Conservation (phyloP, 179 eudicot genomes). For the Sideroxylon spinosum region DNA sequence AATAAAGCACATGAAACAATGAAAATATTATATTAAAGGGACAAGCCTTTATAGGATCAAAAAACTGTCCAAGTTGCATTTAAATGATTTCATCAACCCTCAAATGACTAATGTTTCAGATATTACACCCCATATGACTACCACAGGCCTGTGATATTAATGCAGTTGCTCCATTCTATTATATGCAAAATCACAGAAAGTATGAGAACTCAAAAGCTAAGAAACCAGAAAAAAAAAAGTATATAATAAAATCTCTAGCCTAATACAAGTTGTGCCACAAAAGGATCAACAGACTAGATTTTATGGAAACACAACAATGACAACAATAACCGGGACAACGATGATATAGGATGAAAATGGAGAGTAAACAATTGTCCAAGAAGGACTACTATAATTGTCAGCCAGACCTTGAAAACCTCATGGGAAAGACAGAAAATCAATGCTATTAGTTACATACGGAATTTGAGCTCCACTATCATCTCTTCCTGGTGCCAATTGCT, state of each 20-base stretch:
- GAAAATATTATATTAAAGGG: not conserved
- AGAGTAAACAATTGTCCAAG: not conserved
- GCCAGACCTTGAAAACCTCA: not conserved
- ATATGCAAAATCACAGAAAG: not conserved
- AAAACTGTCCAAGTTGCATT: not conserved
- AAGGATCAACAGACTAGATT: not conserved
- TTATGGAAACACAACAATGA: not conserved
- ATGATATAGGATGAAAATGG: not conserved
- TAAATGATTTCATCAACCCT: not conserved
- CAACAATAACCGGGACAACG: not conserved
- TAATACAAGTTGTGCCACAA: not conserved
- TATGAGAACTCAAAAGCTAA: not conserved
- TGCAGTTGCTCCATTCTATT: not conserved
- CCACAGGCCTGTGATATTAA: not conserved
- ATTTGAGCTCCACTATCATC: conserved; percentile 54
- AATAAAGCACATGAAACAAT: not conserved
- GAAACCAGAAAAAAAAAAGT: not conserved
- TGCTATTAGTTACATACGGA: conserved; percentile 52
- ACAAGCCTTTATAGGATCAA: not conserved
- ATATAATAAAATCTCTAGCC: not conserved
- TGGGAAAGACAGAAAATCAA: not conserved
- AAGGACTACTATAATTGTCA: not conserved
- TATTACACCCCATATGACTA: not conserved
- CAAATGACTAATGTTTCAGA: not conserved
- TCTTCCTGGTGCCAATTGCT: conserved; percentile 61